Evolutionary conservation across 2,329 filamentous ascomycete species (phyloP), one percentile per base, ranked within the genome.

Genomic region (Botrytis elliptica): DNA sequence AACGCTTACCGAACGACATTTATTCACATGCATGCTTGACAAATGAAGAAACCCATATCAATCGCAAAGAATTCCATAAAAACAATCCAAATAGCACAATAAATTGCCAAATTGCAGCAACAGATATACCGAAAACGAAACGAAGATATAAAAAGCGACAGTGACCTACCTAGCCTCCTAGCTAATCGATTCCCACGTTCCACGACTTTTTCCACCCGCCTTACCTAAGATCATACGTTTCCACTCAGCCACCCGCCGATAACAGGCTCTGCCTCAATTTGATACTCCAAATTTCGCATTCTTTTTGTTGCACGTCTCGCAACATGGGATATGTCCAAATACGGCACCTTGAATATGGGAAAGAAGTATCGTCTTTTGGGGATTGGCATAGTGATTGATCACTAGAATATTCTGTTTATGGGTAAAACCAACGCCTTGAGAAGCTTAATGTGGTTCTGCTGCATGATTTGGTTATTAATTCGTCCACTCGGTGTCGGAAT

Each of bases 291-390:
- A 14, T 57, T 57, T 36, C 44, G 16, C 20, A 5, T 20, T 29
- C 22, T 40, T 72, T 70, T 72, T 67, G 70, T 72, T 72, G 70
- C 70, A 72, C 70, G 29, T 72, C 70, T 72, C 60, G 25, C 70
- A 36, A 72, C 60, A 72, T 72, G 70, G 60, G 38, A 72, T 55
- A 72, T 57, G 60, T 22, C 46, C 36, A 67, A 72, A 72, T 57
- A 38, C 60, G 70, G 70, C 46, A 12, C 20, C 5, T 12, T 16
- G 9, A 7, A 9, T 36, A 72, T 66, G 70, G 70, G 57, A 65
- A 71, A 71, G 7, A 22, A 16, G 9, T 20, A 68, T 68, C 49
- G 65, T 42, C 25, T 57, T 57, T 57, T 42, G 9, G 36, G 65
- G 36, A 68, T 55, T 68, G 16, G 46, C 65, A 68, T 68, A 12